Evolutionary conservation across 768 basidiomycete genomes (phyloP).

Genomic region (Lactifluus hygrophoroides): DNA sequence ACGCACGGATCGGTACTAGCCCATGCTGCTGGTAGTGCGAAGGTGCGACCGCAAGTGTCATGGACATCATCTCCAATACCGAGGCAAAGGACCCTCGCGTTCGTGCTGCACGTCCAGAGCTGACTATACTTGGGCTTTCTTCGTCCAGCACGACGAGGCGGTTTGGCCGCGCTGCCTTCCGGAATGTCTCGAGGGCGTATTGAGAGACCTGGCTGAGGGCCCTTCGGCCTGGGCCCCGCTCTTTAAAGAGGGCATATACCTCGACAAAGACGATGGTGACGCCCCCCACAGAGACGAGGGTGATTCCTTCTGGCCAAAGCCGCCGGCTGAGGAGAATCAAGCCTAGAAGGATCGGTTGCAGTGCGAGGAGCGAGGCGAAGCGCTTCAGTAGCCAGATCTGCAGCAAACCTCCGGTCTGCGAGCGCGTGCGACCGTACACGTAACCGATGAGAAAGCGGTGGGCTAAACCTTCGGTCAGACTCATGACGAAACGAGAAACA

Average conservation of each 20-base stretch:
- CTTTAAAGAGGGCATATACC: slow-evolving; percentile 43
- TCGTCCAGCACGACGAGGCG: slow-evolving; percentile 35
- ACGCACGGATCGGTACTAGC: slow-evolving; percentile 60
- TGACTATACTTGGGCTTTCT: slow-evolving; percentile 43
- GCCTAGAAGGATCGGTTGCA: slow-evolving; percentile 71
- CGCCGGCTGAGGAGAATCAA: slow-evolving; percentile 57
- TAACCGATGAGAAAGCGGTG: slow-evolving; percentile 74
- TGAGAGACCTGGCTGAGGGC: slow-evolving; percentile 48
- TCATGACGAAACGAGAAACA: background rate
- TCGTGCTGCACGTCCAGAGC: slow-evolving; percentile 29
- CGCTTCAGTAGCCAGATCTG: slow-evolving; percentile 71
- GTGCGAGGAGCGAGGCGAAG: slow-evolving; percentile 57
- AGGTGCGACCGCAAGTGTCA: slow-evolving; percentile 68
- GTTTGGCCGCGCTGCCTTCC: slow-evolving; percentile 34
- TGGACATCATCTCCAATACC: slow-evolving; percentile 78
- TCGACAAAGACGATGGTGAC: slow-evolving; percentile 54
- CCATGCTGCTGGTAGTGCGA: slow-evolving; percentile 46
- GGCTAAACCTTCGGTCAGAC: slow-evolving; percentile 34
- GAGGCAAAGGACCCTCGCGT: slow-evolving; percentile 69
- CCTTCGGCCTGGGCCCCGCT: slow-evolving; percentile 37
- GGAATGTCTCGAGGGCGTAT: slow-evolving; percentile 50
- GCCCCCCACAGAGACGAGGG: slow-evolving; percentile 49
- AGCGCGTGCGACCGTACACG: slow-evolving; percentile 63
- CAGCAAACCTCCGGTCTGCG: slow-evolving; percentile 66
- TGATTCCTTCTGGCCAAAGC: slow-evolving; percentile 65